A percentile compares a stretch with the other conserved stretches of the same genome.
These are phyloP conservation scores for Aspergillus nidulans DNA, from an alignment of 495 filamentous ascomycete species.

Conservation along the genomic window DNA sequence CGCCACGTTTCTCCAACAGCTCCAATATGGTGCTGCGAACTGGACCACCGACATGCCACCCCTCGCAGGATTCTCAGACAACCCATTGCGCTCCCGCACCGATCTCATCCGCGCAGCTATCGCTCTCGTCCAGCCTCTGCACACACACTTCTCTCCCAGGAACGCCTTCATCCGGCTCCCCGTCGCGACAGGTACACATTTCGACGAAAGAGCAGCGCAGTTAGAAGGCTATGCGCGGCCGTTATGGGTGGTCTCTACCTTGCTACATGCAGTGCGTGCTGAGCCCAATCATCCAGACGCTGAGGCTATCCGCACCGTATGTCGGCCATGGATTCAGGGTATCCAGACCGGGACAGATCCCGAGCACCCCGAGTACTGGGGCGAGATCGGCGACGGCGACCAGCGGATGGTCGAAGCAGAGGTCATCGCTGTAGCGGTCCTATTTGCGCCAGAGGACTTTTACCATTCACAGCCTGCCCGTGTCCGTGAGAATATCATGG, in stretches of 20 bases:
- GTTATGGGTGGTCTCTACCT: neutral
- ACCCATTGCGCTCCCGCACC: neutral
- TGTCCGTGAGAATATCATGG: neutral
- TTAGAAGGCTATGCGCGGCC: constrained; percentile 4
- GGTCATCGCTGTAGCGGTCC: constrained; percentile 1
- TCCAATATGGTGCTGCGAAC: too few species aligned
- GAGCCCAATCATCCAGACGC: neutral
- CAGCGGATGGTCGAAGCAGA: constrained; percentile 10
- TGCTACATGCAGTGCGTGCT: neutral
- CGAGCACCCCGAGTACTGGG: constrained; percentile 4
- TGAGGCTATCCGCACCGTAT: neutral
- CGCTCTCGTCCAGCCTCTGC: constrained; percentile 1
- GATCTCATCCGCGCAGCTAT: constrained; percentile 1
- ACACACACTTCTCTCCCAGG: neutral
- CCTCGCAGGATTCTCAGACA: constrained; percentile 5
- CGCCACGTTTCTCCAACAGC: too few species aligned
- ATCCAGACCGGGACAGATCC: neutral
- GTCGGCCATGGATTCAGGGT: constrained; percentile 2
- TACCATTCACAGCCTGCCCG: neutral
- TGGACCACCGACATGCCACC: constrained; percentile 10
- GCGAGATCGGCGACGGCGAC: neutral
- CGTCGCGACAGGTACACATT: constrained; percentile 3
- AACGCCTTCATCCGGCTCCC: neutral
- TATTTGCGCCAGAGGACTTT: neutral
- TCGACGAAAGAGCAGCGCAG: constrained; percentile 2